Base-by-base conservation (phyloP, 345 rosid genomes). In the Pseudoturritis turrita region DNA sequence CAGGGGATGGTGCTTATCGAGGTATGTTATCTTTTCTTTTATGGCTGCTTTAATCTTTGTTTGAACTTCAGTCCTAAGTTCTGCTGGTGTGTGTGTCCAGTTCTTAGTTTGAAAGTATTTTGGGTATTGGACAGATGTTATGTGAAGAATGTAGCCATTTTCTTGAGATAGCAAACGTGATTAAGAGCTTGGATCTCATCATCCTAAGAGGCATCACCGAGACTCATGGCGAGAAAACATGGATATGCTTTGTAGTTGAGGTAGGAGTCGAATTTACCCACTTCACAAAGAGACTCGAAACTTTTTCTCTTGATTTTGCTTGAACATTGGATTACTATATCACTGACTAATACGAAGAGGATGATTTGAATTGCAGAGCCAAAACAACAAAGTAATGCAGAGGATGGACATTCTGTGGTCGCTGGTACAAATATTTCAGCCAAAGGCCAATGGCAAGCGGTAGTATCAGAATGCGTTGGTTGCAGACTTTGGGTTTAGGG, bases 321-420 rank as follows among this genome's bases (percentile, higher is more conserved):
- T 25, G 17, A 25, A 28, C 37, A 14, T 18, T 52, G 33, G 22
- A 33, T 55, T 10, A 31, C 37, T 22, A 17, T 64, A 35, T 13
- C 4, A 33, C 3, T 59, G 50, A 56, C 72, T 72, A 49, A 63
- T 39, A 39, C 15, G 2, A 43, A 57, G 29, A 26, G 22, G 54
- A 10, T 56, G 40, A 44, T 60, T 74, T 68, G 68, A 53, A 67
- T 74, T 73, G 77, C 86, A 90, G 98, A 90, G 93, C 50, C 88
- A 86, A 75, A 81, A 84, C 79, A 85, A 83, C 77, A 86, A 80
- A 72, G 77, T 75, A 28, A 82, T 87, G 87, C 94, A 89, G 64
- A 86, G 98, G 81, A 88, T 94, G 96, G 98, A 91, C 77, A 80
- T 94, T 54, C 77, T 94, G 62, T 94, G 98, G 97, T 85, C 97